A percentile compares a stretch with the other conserved stretches of the same genome.
phyloP scores from a whole-genome alignment of 116 monocot genomes.

The Iris pallida region DNA sequence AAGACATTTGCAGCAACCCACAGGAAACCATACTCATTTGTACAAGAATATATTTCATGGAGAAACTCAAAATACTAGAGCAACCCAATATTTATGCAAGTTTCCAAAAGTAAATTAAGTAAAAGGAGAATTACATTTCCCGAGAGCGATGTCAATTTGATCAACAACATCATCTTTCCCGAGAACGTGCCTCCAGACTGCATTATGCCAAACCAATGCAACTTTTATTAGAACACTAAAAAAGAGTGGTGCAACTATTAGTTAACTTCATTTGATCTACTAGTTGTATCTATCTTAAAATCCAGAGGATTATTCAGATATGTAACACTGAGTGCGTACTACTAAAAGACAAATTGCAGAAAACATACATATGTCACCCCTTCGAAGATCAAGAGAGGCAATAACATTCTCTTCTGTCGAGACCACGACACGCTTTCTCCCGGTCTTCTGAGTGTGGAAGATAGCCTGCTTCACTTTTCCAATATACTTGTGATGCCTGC shows the following conservation, averaged over 20 bases:
- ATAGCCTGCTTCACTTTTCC: constrained; percentile 89
- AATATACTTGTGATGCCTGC: constrained; percentile 87
- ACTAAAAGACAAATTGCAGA: background rate
- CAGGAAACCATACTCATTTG: background rate
- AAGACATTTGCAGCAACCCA: background rate
- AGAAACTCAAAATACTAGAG: background rate
- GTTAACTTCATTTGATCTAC: no score
- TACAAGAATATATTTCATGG: background rate
- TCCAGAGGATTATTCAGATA: background rate
- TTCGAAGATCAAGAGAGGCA: constrained; percentile 93
- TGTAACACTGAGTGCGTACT: background rate
- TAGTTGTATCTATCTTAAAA: no score
- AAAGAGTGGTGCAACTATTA: background rate
- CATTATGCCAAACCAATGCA: constrained; percentile 17
- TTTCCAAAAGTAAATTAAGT: background rate
- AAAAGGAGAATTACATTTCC: constrained; percentile 68
- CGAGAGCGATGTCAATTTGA: constrained; percentile 76
- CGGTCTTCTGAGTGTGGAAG: constrained; percentile 89
- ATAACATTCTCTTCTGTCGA: constrained; percentile 91
- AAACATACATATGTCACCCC: constrained; percentile 81
- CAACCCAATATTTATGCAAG: background rate
- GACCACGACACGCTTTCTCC: constrained; percentile 81
- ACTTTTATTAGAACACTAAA: background rate
- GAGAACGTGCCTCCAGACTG: constrained; percentile 95
- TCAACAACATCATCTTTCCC: constrained; percentile 63